Conservation (phyloP, 345 rosid species). For the Lumnitzera racemosa region DNA sequence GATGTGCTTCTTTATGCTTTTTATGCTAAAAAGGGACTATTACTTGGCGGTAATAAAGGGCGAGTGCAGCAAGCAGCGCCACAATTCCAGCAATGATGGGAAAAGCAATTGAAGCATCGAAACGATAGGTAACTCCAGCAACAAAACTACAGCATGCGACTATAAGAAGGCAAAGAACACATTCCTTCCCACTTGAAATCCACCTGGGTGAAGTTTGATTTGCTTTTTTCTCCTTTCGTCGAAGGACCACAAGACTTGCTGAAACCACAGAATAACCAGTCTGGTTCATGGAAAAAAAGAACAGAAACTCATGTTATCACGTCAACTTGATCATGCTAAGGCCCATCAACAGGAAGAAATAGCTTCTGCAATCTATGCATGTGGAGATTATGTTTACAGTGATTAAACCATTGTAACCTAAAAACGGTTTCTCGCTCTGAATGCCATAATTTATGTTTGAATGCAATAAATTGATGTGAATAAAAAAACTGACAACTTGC, state of each 20-base stretch:
- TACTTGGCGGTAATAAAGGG: constrained; percentile 68
- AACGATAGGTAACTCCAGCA: constrained; percentile 63
- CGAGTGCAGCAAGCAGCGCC: constrained; percentile 47
- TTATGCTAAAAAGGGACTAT: constrained; percentile 4
- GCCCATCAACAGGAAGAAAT: not conserved
- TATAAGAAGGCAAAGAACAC: constrained; percentile 55
- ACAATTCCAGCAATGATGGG: constrained; percentile 35
- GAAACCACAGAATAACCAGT: constrained; percentile 98
- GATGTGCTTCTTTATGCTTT: no score
- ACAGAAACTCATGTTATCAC: constrained; percentile 3
- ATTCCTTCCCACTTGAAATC: constrained; percentile 66
- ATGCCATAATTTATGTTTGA: no score
- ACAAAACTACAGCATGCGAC: constrained; percentile 75
- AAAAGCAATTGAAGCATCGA: constrained; percentile 40
- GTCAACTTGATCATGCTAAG: not conserved
- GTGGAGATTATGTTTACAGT: no score
- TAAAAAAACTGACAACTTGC: no score
- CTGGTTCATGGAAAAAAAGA: constrained; percentile 37
- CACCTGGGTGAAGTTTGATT: constrained; percentile 39
- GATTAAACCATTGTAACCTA: no score
- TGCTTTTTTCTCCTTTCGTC: constrained; percentile 57
- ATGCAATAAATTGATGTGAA: no score
- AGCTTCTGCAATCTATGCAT: no score
- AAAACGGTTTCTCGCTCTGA: no score
- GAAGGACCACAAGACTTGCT: constrained; percentile 77